phyloP scores from a whole-genome alignment of 1,284 basidiomycete genomes.

The Heterobasidion irregulare region DNA sequence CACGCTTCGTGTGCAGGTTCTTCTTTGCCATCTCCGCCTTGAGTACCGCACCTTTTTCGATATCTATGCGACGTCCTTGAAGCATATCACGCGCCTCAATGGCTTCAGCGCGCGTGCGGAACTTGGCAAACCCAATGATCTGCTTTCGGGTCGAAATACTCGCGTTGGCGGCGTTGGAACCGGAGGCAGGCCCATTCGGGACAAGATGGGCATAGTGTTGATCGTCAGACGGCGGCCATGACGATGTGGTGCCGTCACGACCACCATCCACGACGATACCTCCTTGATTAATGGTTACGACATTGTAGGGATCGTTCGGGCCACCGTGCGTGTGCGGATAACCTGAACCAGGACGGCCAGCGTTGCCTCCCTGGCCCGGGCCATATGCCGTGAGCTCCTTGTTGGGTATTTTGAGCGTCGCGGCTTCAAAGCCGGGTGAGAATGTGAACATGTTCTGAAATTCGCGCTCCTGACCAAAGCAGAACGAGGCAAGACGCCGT shows the following conservation, averaged over 20 bases:
- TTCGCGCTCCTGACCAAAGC: constrained; percentile 74
- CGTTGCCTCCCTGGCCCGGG: constrained; percentile 15
- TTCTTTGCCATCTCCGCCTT: constrained; percentile 99
- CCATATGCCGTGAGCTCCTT: constrained; percentile 73
- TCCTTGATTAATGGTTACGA: constrained; percentile 71
- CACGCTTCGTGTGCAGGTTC: constrained; percentile 92
- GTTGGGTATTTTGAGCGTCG: constrained; percentile 94
- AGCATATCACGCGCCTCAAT: constrained; percentile 83
- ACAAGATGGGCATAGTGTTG: constrained; percentile 23
- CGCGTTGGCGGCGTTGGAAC: constrained; percentile 6
- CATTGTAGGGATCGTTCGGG: constrained; percentile 69
- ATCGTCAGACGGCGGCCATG: constrained; percentile 48
- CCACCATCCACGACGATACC: constrained; percentile 67
- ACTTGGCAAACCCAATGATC: constrained; percentile 98
- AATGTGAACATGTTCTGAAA: constrained; percentile 99
- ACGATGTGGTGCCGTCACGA: constrained; percentile 56
- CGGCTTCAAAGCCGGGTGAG: constrained; percentile 92
- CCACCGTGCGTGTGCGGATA: constrained; percentile 30
- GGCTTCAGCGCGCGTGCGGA: constrained; percentile 83
- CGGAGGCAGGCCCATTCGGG: constrained; percentile 17
- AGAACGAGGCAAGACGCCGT: constrained; percentile 13
- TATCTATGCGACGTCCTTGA: constrained; percentile 87
- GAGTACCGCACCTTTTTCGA: constrained; percentile 89
- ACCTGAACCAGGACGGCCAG: constrained; percentile 10
- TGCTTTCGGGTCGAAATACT: constrained; percentile 70